phyloP scores from a whole-genome alignment of 2,329 filamentous ascomycete genomes.

The Xylariomycetidae sp. region DNA sequence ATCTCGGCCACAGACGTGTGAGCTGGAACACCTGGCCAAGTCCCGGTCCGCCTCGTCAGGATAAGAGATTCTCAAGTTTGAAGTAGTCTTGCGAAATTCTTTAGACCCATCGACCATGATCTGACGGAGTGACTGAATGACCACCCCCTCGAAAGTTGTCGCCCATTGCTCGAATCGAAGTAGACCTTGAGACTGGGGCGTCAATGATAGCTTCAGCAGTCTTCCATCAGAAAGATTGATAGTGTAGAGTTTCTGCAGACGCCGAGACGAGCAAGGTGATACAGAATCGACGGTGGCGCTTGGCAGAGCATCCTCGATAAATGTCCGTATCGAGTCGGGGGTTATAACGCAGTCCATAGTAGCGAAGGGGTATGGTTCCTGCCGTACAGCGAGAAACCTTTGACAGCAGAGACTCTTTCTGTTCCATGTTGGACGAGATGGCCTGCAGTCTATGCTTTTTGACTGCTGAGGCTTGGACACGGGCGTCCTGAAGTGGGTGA shows the following conservation, averaged over 20 bases:
- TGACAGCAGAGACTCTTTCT: conserved; percentile 19
- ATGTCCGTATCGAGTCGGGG: conserved; percentile 28
- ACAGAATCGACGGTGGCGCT: conserved; percentile 28
- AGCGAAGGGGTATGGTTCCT: conserved; percentile 14
- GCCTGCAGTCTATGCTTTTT: conserved; percentile 19
- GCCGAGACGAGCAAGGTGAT: conserved; percentile 28
- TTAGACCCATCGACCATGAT: conserved; percentile 8
- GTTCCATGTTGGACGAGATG: conserved; percentile 24
- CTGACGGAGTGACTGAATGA: conserved; percentile 38
- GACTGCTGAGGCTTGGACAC: conserved; percentile 14
- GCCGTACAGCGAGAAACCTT: conserved; percentile 20
- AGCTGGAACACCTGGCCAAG: too few species aligned
- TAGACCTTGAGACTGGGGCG: conserved; percentile 37
- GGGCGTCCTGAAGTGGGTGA: conserved; percentile 15
- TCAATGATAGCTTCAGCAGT: conserved; percentile 34
- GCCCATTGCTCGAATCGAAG: conserved; percentile 41
- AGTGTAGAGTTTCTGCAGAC: conserved; percentile 36
- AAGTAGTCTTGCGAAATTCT: background rate
- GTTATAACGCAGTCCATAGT: conserved; percentile 30
- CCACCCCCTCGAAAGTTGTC: conserved; percentile 37
- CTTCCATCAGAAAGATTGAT: conserved; percentile 36
- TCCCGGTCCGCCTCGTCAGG: too few species aligned
- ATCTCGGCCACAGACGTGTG: too few species aligned
- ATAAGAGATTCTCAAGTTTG: too few species aligned
- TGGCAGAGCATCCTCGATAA: conserved; percentile 29